Evolutionary conservation across 2,329 filamentous ascomycete genomes (phyloP).

Genomic region (Fusarium sp.): DNA sequence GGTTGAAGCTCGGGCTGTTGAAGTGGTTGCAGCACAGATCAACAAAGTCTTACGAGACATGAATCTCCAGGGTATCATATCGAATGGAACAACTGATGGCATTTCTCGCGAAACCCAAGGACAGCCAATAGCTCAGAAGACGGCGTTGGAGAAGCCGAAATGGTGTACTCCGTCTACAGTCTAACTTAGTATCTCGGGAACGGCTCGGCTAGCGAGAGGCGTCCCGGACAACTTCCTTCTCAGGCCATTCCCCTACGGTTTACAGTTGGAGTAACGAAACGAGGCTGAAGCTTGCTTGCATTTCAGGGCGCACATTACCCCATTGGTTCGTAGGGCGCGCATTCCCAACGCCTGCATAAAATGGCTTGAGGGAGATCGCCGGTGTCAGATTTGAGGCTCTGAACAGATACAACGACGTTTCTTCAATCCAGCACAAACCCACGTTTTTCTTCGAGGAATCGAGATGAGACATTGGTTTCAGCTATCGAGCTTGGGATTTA

Average conservation of each 20-base stretch:
- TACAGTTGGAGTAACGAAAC: slow-evolving; percentile 58
- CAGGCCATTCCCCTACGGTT: slow-evolving; percentile 56
- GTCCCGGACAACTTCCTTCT: slow-evolving; percentile 68
- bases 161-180: slow-evolving; percentile 58
- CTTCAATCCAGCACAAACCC: slow-evolving; percentile 4
- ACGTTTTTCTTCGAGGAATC: not conserved
- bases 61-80: slow-evolving; percentile 43
- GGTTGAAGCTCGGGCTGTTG: slow-evolving; percentile 61
- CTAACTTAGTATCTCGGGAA: slow-evolving; percentile 57
- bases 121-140: not conserved
- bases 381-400: slow-evolving; percentile 70
- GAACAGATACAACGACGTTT: slow-evolving; percentile 43
- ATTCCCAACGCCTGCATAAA: slow-evolving; percentile 61
- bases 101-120: not conserved
- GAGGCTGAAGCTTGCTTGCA: slow-evolving; percentile 56
- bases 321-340: slow-evolving; percentile 69
- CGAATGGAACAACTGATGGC: not conserved
- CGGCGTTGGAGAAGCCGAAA: slow-evolving; percentile 53
- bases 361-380: slow-evolving; percentile 71
- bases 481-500: not conserved
- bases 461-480: not conserved
- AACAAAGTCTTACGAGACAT: slow-evolving; percentile 52
- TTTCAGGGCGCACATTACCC: slow-evolving; percentile 70
- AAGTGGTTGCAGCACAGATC: slow-evolving; percentile 56
- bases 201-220: slow-evolving; percentile 58